phyloP scores from a whole-genome alignment of 805 yeast species.

The Tetrapisispora iriomotensis region DNA sequence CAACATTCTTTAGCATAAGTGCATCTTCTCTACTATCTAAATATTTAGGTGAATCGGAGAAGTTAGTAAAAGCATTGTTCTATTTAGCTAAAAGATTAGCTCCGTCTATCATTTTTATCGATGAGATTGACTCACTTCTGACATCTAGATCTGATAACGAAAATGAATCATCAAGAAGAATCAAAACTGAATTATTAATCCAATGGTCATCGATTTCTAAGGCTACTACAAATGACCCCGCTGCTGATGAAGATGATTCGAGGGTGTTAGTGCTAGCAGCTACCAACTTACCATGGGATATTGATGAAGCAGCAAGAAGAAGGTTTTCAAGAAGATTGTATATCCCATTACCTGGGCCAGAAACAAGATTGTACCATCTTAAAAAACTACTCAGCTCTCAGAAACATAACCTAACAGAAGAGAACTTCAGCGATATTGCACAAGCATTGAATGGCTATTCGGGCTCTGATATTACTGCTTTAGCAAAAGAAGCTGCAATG shows the following conservation, averaged over 20 bases:
- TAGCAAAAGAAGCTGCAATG: conserved; percentile 98
- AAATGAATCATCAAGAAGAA: conserved; percentile 82
- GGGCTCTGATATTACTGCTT: conserved; percentile 88
- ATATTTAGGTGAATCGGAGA: conserved; percentile 80
- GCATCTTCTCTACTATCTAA: conserved; percentile 85
- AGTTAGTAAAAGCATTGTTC: conserved; percentile 81
- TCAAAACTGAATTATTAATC: conserved; percentile 86
- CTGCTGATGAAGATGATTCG: conserved; percentile 35
- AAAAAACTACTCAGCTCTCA: conserved; percentile 61
- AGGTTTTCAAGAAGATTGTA: conserved; percentile 88
- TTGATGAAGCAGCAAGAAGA: conserved; percentile 94
- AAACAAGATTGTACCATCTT: conserved; percentile 69
- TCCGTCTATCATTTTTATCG: conserved; percentile 91
- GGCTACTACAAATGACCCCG: conserved; percentile 56
- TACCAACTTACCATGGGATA: conserved; percentile 94
- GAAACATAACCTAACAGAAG: conserved; percentile 50
- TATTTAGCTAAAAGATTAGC: conserved; percentile 76
- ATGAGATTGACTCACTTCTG: conserved; percentile 86
- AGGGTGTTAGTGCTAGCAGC: conserved; percentile 90
- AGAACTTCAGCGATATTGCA: conserved; percentile 53
- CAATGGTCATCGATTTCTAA: conserved; percentile 92
- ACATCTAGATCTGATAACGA: conserved; percentile 72
- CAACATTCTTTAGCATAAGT: conserved; percentile 86
- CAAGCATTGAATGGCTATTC: conserved; percentile 74
- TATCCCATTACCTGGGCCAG: conserved; percentile 86